Conservation (phyloP, 2,329 filamentous ascomycete genomes). For the Escovopsis sp. region DNA sequence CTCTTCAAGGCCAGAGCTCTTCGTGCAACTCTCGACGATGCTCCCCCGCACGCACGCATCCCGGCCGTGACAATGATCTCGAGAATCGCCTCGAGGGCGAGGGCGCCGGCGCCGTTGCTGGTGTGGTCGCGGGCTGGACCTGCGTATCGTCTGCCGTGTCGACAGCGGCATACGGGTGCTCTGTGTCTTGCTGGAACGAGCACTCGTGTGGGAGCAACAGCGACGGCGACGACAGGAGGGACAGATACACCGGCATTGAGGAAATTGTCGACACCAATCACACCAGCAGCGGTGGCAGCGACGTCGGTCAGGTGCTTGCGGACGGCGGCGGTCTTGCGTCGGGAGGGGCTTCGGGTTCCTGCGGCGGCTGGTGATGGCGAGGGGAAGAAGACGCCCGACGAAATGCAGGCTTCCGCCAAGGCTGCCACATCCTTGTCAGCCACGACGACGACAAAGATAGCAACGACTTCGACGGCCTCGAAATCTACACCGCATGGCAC, state of each 20-base stretch:
- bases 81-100: constrained; percentile 19
- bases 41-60: constrained; percentile 10
- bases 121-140: constrained; percentile 17
- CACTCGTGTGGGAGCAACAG: too few species aligned
- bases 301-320: constrained; percentile 14
- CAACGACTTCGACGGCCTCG: not conserved
- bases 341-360: constrained; percentile 10
- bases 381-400: too few species aligned
- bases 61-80: constrained; percentile 18
- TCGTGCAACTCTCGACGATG: constrained; percentile 10
- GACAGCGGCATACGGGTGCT: too few species aligned
- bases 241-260: too few species aligned
- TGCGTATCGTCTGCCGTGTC: constrained; percentile 3
- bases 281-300: constrained; percentile 5
- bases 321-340: constrained; percentile 15
- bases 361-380: constrained; percentile 7
- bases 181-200: too few species aligned
- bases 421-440: not conserved
- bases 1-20: not conserved
- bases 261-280: too few species aligned
- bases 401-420: too few species aligned
- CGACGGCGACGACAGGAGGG: too few species aligned
- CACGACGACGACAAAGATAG: constrained; percentile 5
- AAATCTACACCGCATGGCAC: constrained; percentile 5
- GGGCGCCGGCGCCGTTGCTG: too few species aligned